Conservation (phyloP, 441 rosid species). For the Rhodomyrtus psidioides region DNA sequence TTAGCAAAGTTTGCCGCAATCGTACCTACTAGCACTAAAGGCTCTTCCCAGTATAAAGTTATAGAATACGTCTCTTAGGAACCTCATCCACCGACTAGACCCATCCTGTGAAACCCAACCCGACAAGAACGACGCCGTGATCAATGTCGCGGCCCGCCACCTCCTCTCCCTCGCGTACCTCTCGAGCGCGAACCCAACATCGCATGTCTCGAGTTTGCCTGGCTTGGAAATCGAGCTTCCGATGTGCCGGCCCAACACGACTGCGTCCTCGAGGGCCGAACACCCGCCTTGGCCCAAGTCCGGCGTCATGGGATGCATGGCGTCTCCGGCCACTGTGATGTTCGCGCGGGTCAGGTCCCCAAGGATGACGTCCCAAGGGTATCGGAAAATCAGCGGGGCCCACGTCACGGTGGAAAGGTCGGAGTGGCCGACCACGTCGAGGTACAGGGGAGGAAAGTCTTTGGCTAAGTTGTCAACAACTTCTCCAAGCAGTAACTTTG, state of each 20-base stretch:
- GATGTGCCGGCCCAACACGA: conserved; percentile 28
- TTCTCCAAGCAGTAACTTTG: conserved; percentile 16
- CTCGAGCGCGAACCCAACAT: conserved; percentile 4
- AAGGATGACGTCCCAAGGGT: conserved; percentile 25
- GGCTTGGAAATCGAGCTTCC: conserved; percentile 7
- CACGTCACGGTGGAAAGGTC: conserved; percentile 28
- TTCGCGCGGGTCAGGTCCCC: conserved; percentile 17
- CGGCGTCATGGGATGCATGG: conserved; percentile 52
- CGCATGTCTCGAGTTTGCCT: neutral
- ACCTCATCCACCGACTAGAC: conserved; percentile 16
- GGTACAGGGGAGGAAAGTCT: conserved; percentile 14
- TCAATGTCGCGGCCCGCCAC: conserved; percentile 20
- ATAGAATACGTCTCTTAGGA: conserved; percentile 22
- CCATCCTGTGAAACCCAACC: conserved; percentile 31
- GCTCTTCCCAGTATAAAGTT: neutral
- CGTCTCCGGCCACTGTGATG: conserved; percentile 34
- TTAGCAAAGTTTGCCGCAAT: neutral
- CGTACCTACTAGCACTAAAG: neutral
- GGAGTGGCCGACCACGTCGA: conserved; percentile 17
- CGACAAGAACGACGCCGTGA: conserved; percentile 13
- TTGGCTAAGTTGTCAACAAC: conserved; percentile 14
- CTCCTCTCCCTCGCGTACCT: conserved; percentile 25
- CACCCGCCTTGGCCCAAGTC: conserved; percentile 36
- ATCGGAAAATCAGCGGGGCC: conserved; percentile 25
- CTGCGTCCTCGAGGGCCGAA: conserved; percentile 34